Base-by-base conservation (phyloP, 2,329 filamentous ascomycete species). In the Thelonectria olida region DNA sequence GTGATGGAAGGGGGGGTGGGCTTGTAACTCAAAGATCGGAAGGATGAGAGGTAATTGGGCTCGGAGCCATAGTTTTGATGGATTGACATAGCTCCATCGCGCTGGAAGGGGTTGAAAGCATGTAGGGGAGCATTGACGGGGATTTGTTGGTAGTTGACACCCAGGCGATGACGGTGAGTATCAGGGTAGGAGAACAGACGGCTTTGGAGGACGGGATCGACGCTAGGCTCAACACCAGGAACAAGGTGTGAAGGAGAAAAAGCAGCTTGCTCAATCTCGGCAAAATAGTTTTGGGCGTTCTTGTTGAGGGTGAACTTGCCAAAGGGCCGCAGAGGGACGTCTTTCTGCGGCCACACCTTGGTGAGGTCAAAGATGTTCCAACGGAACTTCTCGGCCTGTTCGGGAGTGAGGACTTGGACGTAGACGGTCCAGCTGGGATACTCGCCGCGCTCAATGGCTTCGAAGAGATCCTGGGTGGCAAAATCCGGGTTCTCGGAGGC, bases 341-440 rank as follows among this genome's bases (percentile, higher is more conserved):
- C 72, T 64, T 92, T 88, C 66, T 91, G 87, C 0, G 90, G 90
- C 39, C 91, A 83, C 58, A 92, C 86, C 80, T 92, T 92, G 62
- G 90, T 92, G 3, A 90, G 84, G 69, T 92, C 90, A 2, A 92
- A 78, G 15, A 92, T 76, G 69, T 92, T 89, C 67, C 91, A 91
- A 19, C 85, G 80, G 77, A 87, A 87, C 63, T 83, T 82, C 74
- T 89, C 84, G 9, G 87, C 87, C 69, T 90, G 81, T 67, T 86
- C 84, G 1, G 87, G 87, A 20, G 82, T 85, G 58, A 91, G 80
- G n/a, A 85, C 81, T 75, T 92, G 90, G 3, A 90, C 82, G 66
- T 86, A 89, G 66, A 85, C 82, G 36, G 83, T 88, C 88, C 88
- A 92, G 39, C 81, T 84, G 15, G 88, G 88, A 67, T 82, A 80